Percentiles rank a stretch among this genome's conserved stretches.
Evolutionary conservation across 192 early-diverging fungal genomes (phyloP).

Genomic region (Chytriomyces confervae): DNA sequence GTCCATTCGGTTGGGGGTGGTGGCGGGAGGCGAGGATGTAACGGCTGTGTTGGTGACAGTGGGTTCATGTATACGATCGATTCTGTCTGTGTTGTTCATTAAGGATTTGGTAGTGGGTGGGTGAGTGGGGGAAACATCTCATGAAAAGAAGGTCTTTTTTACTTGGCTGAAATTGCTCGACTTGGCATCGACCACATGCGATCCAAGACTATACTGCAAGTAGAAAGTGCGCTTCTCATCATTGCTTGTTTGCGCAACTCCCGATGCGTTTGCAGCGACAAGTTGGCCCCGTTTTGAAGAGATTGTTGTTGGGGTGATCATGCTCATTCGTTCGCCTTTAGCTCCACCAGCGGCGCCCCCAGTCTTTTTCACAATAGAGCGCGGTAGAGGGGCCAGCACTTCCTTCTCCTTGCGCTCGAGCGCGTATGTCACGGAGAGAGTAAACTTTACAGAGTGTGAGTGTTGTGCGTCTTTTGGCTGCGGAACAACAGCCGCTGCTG

Average conservation of each 20-base stretch:
- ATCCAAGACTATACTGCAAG: conserved; percentile 8
- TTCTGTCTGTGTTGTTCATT: background rate
- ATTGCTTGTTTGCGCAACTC: conserved; percentile 1
- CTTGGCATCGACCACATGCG: conserved; percentile 12
- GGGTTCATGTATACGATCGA: background rate
- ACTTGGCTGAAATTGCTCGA: conserved; percentile 6
- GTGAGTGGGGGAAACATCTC: too few relatives aligned
- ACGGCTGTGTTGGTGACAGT: background rate
- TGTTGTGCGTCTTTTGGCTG: background rate
- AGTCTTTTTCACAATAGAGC: background rate
- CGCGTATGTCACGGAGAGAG: background rate
- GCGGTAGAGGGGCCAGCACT: background rate
- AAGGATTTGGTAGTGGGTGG: background rate
- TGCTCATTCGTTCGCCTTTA: background rate
- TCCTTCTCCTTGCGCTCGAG: background rate
- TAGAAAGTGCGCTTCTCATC: conserved; percentile 17
- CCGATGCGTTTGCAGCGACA: background rate
- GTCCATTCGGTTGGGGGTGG: background rate
- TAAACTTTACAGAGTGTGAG: background rate
- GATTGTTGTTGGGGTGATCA: too few relatives aligned
- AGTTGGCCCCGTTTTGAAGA: background rate
- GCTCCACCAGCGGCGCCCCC: background rate
- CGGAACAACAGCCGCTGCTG: too few relatives aligned
- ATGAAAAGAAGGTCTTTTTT: background rate
- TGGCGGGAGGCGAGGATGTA: background rate